phyloP scores from a whole-genome alignment of 306 rosid genomes.

The Glycine tomentella region DNA sequence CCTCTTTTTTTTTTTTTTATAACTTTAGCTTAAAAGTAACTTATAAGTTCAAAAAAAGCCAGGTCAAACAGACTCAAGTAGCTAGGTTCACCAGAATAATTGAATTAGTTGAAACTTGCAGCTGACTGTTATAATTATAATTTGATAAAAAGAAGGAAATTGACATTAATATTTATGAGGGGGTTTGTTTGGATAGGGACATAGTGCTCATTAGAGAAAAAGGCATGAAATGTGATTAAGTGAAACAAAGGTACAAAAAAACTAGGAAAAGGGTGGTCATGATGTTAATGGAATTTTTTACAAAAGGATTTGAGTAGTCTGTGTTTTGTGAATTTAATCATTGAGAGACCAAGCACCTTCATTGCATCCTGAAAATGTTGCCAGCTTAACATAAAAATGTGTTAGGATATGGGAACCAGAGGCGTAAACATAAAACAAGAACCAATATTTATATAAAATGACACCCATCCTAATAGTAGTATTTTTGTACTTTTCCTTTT shows the following conservation, averaged over 20 bases:
- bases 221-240: not conserved
- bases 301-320: not conserved
- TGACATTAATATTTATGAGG: not conserved
- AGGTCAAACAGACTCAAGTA: too few relatives aligned
- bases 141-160: conserved; percentile 13
- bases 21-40: too few relatives aligned
- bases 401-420: not conserved
- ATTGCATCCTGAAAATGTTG: not conserved
- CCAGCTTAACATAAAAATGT: not conserved
- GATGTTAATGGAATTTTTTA: conserved; percentile 8
- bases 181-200: not conserved
- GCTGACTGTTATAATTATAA: not conserved
- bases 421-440: not conserved
- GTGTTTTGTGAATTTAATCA: not conserved
- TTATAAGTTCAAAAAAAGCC: too few relatives aligned
- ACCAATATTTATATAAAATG: conserved; percentile 16
- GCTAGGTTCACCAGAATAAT: not conserved
- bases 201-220: not conserved
- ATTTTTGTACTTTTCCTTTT: not conserved
- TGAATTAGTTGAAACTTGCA: not conserved
- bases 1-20: too few relatives aligned
- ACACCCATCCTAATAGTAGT: too few relatives aligned
- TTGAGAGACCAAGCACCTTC: conserved; percentile 1
- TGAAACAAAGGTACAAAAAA: not conserved
- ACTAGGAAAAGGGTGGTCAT: not conserved